Percentiles rank a stretch among this genome's conserved stretches.
Evolutionary conservation across 768 basidiomycete genomes (phyloP).

Genomic region (Boletus pseudo-olivaceus): DNA sequence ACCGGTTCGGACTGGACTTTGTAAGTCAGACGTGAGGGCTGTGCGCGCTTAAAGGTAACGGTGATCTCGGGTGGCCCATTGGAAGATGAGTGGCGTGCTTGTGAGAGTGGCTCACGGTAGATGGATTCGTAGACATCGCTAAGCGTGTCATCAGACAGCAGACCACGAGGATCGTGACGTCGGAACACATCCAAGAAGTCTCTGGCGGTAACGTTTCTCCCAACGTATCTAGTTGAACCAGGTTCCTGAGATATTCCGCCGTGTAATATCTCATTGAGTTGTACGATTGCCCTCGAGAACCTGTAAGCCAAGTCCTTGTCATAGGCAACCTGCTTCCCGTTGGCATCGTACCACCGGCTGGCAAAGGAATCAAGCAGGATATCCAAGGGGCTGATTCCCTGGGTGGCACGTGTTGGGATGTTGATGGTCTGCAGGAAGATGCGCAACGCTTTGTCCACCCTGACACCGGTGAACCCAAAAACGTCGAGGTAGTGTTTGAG

Average conservation of each 20-base stretch:
- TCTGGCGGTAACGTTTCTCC: constrained; percentile 60
- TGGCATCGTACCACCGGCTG: constrained; percentile 87
- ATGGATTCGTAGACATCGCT: constrained; percentile 79
- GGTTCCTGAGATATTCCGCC: constrained; percentile 63
- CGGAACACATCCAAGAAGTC: constrained; percentile 86
- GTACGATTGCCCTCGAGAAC: constrained; percentile 76
- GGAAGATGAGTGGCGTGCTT: constrained; percentile 53
- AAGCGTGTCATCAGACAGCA: constrained; percentile 73
- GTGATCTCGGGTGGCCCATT: constrained; percentile 44
- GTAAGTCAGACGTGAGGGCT: constrained; percentile 81
- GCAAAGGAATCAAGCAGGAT: constrained; percentile 82
- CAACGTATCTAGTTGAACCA: constrained; percentile 50
- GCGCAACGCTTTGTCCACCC: constrained; percentile 86
- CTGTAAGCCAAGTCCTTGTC: constrained; percentile 77
- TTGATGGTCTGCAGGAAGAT: constrained; percentile 83
- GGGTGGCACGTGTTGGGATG: constrained; percentile 44
- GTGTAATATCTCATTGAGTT: constrained; percentile 87
- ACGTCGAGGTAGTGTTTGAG: constrained; percentile 83
- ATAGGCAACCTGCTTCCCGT: constrained; percentile 71
- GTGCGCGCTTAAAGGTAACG: constrained; percentile 67
- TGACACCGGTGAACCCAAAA: constrained; percentile 79
- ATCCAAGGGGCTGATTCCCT: constrained; percentile 37
- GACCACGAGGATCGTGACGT: constrained; percentile 63
- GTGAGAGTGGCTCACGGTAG: constrained; percentile 64
- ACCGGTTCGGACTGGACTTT: constrained; percentile 86